A percentile compares a stretch with the other conserved stretches of the same genome.
These are phyloP conservation scores for Parsonsia alboflavescens DNA, from an alignment of 257 asterid genomes.

Conservation along the genomic window DNA sequence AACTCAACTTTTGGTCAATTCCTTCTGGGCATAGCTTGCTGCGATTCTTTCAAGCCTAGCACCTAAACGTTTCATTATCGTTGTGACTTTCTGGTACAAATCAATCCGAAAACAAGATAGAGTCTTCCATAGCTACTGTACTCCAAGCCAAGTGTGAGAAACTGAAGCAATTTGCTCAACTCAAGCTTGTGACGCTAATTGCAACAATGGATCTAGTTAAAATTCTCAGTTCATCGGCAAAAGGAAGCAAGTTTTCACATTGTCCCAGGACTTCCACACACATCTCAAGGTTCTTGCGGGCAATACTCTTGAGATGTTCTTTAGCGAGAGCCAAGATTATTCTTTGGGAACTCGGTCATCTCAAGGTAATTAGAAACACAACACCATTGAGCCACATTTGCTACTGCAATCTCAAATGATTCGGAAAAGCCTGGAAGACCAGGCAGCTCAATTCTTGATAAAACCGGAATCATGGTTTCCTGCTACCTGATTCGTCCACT, in stretches of 20 bases:
- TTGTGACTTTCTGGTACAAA: slow-evolving; percentile 62
- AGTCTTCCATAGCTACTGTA: slow-evolving; percentile 91
- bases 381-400: slow-evolving; percentile 72
- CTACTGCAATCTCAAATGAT: slow-evolving; percentile 75
- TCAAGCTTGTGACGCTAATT: slow-evolving; percentile 83
- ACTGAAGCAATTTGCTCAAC: slow-evolving; percentile 95
- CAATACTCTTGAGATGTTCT: slow-evolving; percentile 65
- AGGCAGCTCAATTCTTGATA: slow-evolving; percentile 56
- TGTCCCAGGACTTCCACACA: slow-evolving; percentile 76
- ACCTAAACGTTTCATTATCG: slow-evolving; percentile 86
- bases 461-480: slow-evolving; percentile 68
- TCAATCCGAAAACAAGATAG: slow-evolving; percentile 70
- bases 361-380: slow-evolving; percentile 84
- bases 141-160: slow-evolving; percentile 86
- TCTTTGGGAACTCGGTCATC: slow-evolving; percentile 77
- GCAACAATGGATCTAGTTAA: slow-evolving; percentile 68
- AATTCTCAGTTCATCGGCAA: slow-evolving; percentile 72
- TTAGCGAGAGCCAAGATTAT: slow-evolving; percentile 75
- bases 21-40: slow-evolving; percentile 74
- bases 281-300: slow-evolving; percentile 74
- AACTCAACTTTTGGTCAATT: slow-evolving; percentile 51
- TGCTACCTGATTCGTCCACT: slow-evolving; percentile 81
- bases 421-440: slow-evolving; percentile 87
- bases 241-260: slow-evolving; percentile 78
- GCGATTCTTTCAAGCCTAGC: slow-evolving; percentile 92